Conservation (phyloP, 805 yeast genomes). For the Cyberlindnera nakhonratchasimensis region DNA sequence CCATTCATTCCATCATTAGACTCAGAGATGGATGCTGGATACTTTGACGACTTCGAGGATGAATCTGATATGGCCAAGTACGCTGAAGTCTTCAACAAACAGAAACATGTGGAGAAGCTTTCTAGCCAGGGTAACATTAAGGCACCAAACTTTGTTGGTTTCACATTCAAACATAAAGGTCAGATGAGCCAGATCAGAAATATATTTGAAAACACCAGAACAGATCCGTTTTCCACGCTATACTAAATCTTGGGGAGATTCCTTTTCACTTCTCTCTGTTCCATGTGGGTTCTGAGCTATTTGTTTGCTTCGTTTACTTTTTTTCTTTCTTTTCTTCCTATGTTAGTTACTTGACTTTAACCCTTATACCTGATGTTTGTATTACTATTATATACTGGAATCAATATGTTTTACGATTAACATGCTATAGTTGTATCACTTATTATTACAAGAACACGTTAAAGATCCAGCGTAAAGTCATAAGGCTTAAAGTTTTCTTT, state of each 20-base stretch:
- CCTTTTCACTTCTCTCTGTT: too few relatives aligned
- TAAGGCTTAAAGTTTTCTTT: constrained; percentile 49
- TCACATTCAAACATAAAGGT: constrained; percentile 84
- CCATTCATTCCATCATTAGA: constrained; percentile 97
- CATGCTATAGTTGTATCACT: too few relatives aligned
- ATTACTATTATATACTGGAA: background rate
- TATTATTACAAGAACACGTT: background rate
- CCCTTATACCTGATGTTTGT: too few relatives aligned
- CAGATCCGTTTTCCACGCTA: constrained; percentile 30
- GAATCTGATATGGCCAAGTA: constrained; percentile 97
- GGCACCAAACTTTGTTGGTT: constrained; percentile 82
- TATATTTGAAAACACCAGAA: constrained; percentile 23
- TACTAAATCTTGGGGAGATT: constrained; percentile 14
- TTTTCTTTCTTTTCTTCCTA: background rate
- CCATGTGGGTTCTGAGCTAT: too few relatives aligned
- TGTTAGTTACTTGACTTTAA: background rate
- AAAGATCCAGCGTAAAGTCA: constrained; percentile 44
- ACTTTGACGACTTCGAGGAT: constrained; percentile 94
- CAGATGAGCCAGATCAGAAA: constrained; percentile 26
- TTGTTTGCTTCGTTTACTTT: background rate
- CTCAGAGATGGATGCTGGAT: constrained; percentile 97
- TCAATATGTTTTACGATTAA: too few relatives aligned
- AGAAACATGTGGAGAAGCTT: constrained; percentile 75
- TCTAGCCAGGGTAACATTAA: constrained; percentile 61
- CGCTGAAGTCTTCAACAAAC: constrained; percentile 93